Percentiles rank a stretch among this genome's conserved stretches.
These are phyloP conservation scores for Cordia subcordata DNA, from an alignment of 257 asterid genomes.

Conservation along the genomic window DNA sequence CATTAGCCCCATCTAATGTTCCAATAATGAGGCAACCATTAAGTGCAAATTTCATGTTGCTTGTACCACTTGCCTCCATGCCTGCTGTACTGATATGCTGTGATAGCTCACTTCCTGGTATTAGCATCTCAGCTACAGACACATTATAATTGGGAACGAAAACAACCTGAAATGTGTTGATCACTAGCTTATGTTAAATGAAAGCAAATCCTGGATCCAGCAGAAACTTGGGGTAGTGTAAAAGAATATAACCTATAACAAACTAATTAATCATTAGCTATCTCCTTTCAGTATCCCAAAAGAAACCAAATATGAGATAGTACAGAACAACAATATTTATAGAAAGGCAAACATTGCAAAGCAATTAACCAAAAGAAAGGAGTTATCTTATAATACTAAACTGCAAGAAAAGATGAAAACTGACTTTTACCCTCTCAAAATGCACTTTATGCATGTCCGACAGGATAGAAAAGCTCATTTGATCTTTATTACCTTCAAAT, in stretches of 20 bases:
- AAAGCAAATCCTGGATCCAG: background rate
- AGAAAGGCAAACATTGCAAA: background rate
- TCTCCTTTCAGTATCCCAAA: background rate
- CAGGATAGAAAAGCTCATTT: background rate
- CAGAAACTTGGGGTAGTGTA: background rate
- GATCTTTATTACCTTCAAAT: conserved; percentile 54
- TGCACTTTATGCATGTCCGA: too few species aligned
- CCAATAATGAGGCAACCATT: conserved; percentile 97
- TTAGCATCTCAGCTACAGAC: conserved; percentile 96
- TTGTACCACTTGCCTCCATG: conserved; percentile 99
- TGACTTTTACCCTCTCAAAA: too few species aligned
- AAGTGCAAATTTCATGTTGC: conserved; percentile 98
- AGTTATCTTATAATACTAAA: too few species aligned
- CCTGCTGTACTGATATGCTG: conserved; percentile 99
- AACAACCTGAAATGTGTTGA: conserved; percentile 55
- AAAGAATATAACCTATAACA: background rate
- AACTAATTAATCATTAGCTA: background rate
- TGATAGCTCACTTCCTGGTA: conserved; percentile 97
- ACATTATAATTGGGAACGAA: conserved; percentile 98
- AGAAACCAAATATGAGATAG: background rate
- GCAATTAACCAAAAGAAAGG: too few species aligned
- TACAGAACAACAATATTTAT: background rate
- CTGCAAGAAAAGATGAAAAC: too few species aligned
- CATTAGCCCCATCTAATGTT: conserved; percentile 97
- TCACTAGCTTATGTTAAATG: background rate